Evolutionary conservation across 345 rosid species (phyloP).

Genomic region (Boechera retrofracta): DNA sequence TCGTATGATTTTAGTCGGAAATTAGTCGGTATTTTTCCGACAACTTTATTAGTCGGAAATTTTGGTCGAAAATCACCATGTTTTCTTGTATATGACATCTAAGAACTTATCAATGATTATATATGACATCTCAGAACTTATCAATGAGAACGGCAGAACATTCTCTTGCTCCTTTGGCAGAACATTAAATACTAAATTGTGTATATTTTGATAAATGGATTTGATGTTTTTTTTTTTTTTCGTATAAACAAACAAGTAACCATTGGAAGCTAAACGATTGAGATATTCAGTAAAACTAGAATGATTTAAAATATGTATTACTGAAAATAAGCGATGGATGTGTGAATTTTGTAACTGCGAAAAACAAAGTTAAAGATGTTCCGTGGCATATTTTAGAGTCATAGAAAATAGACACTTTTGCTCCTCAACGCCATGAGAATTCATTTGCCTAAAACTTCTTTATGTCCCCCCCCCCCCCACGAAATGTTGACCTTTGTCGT

Average conservation of each 20-base stretch:
- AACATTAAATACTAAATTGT: background rate
- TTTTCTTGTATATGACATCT: background rate
- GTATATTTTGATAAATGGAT: background rate
- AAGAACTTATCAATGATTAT: background rate
- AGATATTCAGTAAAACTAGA: background rate
- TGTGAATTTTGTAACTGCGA: background rate
- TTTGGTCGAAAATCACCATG: too few relatives aligned
- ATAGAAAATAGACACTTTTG: slow-evolving; percentile 21
- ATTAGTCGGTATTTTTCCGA: too few relatives aligned
- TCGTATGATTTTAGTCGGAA: too few relatives aligned
- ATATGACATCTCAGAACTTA: background rate
- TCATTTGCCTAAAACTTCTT: slow-evolving; percentile 36
- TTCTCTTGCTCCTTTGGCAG: background rate
- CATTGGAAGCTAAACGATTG: background rate
- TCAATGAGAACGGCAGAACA: background rate
- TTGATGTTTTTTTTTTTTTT: background rate
- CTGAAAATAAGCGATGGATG: background rate
- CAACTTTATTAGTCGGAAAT: too few relatives aligned
- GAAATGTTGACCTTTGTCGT: slow-evolving; percentile 44
- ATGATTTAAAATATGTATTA: background rate
- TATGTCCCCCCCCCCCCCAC: slow-evolving; percentile 29
- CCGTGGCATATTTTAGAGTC: slow-evolving; percentile 11
- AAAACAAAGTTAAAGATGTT: background rate
- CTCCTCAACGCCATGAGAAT: slow-evolving; percentile 32
- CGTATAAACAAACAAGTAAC: background rate